Base-by-base conservation (phyloP, 176 grass and related monocot species). In the Chloris gayana region DNA sequence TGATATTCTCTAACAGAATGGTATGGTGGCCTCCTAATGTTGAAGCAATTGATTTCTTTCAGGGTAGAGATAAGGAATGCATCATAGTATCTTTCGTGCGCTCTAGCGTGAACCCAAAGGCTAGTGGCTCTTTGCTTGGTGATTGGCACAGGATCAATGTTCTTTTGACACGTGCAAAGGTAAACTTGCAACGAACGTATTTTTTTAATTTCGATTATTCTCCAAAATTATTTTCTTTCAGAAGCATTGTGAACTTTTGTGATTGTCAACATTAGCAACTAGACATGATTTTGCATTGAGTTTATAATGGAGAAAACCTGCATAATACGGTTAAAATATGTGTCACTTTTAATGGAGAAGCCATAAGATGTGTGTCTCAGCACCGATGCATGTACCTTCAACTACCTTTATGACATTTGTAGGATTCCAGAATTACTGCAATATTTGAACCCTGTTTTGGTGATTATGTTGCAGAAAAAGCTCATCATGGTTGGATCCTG, bases 1-100 rank as follows among this genome's bases (percentile, higher is more conserved):
- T 22, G 50, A 6, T 54, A 6, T 54, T 19, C 22, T 19, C 8
- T 22, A 53, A 21, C 50, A 21, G 50, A 53, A 17, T 5, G 18
- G 18, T 53, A 21, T 53, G 47, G 47, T 50, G 47, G 15, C 46
- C 49, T 85, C 37, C 49, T 85, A 67, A 70, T 15, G 25, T 57
- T 77, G 39, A 79, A 62, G 11, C 46, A 69, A 37, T 56, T 5
- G 45, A 78, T 44, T 70, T 86, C 2, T 81, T 92, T 44, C 91
- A 98, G 92, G 92, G 92, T 77, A 95, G 96, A 60, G 96, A 98
- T 83, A 98, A 98, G 68, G 92, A 98, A 78, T 98, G 96, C 49
- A 89, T 98, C 57, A 77, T 98, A 11, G 88, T 98, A 73, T 98
- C 92, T 39, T 98, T 98, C 67, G 96, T 98, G 72, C 90, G 92